Base-by-base conservation (phyloP, 352 stramenopile species). In the Aphanomyces invadans region DNA sequence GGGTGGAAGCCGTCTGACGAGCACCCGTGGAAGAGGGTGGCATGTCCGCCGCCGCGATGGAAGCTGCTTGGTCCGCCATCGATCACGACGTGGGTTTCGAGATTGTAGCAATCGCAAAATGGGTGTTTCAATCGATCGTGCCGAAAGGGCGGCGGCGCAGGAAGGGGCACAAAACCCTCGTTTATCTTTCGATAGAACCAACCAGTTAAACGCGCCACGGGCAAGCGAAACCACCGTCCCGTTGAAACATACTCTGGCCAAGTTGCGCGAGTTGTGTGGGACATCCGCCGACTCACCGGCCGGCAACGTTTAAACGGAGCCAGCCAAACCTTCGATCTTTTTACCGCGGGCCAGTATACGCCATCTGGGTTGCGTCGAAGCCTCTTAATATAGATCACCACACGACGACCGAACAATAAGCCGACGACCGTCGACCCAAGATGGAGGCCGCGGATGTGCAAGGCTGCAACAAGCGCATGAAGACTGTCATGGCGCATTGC, bases 131-230 rank as follows among this genome's bases (percentile, higher is more conserved):
- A 25, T 52, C 44, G 4, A 5, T 52, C 4, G 11, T 57, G 29
- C 49, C 36, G 49, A 57, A 57, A 57, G 49, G 49, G 25, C 49
- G 49, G 21, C 21, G 19, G 9, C 7, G 23, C 4, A 25, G 12
- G 44, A 25, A 17, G 29, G 49, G 29, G 36, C 36, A 42, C 36
- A 42, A 42, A 42, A 42, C 36, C 36, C 7, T 42, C 19, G 49
- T 57, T n/a, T 57, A 57, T 57, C 49, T 57, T 57, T 57, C 23
- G 49, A 32, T 33, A 32, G 49, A 57, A 32, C 44, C 44, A 52
- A 52, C 21, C 36, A 42, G 36, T 42, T 42, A 42, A 42, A 42
- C 36, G 36, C 36, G 15, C 36, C 44, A 52, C 7, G 9, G 7
- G 44, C 9, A 9, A 25, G 19, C 21, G 44, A 52, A 52, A 52